A percentile compares a stretch with the other conserved stretches of the same genome.
These are phyloP conservation scores for Pistacia atlantica DNA, from an alignment of 345 rosid species.

Conservation along the genomic window DNA sequence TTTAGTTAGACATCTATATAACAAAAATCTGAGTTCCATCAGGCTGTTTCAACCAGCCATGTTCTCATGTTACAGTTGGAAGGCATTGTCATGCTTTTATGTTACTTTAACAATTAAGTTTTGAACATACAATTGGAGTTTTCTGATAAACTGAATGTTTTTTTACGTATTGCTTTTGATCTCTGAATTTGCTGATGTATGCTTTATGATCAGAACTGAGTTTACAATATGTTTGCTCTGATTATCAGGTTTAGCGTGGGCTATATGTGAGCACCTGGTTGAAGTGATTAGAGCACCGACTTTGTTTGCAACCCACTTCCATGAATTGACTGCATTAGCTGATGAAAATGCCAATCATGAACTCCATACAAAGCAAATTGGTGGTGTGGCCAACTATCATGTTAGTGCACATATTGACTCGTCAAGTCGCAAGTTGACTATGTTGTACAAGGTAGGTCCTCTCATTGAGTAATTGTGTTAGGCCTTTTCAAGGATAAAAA, in stretches of 20 bases:
- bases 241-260: conserved; percentile 92
- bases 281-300: conserved; percentile 91
- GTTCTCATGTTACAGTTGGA: not conserved
- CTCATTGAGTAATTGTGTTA: not conserved
- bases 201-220: not conserved
- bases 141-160: not conserved
- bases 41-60: not conserved
- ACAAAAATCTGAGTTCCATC: not conserved
- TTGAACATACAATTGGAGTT: not conserved
- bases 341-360: conserved; percentile 49
- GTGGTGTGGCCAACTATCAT: conserved; percentile 89
- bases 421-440: conserved; percentile 81
- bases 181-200: not conserved
- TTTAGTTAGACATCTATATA: not conserved
- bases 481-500: conserved; percentile 5
- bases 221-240: not conserved
- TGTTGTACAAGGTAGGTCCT: conserved; percentile 85
- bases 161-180: not conserved
- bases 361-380: conserved; percentile 42
- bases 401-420: conserved; percentile 96
- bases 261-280: conserved; percentile 96
- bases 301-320: conserved; percentile 96
- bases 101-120: not conserved
- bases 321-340: conserved; percentile 91
- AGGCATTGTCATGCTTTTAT: not conserved